A percentile compares a stretch with the other conserved stretches of the same genome.
Conservation (phyloP, 2,329 filamentous ascomycete genomes). For the Nemania diffusa region DNA sequence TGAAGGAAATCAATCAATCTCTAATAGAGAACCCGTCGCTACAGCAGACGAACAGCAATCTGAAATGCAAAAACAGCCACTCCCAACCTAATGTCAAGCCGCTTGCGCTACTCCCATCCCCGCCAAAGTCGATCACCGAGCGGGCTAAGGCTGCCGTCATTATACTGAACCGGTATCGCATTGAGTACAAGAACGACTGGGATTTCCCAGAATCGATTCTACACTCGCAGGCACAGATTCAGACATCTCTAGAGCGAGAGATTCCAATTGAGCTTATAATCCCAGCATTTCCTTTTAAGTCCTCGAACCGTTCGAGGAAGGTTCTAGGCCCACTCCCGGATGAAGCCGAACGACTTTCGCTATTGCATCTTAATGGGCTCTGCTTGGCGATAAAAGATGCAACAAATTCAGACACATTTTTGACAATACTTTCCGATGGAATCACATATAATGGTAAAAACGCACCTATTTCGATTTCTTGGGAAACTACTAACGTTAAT, state of each 20-base stretch:
- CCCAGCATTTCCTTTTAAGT: constrained; percentile 37
- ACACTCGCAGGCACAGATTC: constrained; percentile 24
- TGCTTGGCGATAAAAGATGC: constrained; percentile 34
- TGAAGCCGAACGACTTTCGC: constrained; percentile 34
- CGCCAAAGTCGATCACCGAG: constrained; percentile 15
- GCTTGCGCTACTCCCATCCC: background rate
- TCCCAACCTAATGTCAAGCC: constrained; percentile 1
- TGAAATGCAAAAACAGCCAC: background rate
- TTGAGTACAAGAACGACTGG: constrained; percentile 36
- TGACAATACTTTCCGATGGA: constrained; percentile 36
- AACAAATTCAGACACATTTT: constrained; percentile 17
- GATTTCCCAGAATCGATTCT: constrained; percentile 30
- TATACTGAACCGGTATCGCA: constrained; percentile 34
- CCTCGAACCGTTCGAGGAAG: constrained; percentile 35
- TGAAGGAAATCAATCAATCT: background rate
- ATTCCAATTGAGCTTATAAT: constrained; percentile 33
- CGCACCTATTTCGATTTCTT: background rate
- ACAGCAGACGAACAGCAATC: background rate
- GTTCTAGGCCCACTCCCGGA: constrained; percentile 34
- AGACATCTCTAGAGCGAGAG: constrained; percentile 24
- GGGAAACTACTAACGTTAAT: background rate
- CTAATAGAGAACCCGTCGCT: background rate
- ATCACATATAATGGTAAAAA: constrained; percentile 35
- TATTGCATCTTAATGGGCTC: constrained; percentile 35
- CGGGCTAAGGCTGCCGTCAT: constrained; percentile 24